Evolutionary conservation across 805 yeast species (phyloP).

Genomic region (Jamesozyma hellenica): DNA sequence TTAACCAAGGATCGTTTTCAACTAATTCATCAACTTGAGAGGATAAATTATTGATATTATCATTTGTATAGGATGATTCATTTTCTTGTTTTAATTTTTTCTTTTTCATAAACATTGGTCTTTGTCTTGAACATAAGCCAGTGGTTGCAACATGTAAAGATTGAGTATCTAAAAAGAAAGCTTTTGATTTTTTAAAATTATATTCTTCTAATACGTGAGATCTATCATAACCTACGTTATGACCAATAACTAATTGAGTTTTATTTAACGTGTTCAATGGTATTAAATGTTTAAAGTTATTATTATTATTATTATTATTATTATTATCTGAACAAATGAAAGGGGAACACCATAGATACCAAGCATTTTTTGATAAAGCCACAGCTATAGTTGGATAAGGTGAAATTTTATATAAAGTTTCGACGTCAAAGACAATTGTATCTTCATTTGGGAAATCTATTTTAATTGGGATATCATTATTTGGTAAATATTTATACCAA

Average conservation of each 20-base stretch:
- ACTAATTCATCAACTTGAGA: constrained; percentile 5
- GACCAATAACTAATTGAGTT: constrained; percentile 69
- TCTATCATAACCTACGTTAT: constrained; percentile 83
- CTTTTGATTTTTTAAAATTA: constrained; percentile 50
- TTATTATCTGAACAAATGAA: constrained; percentile 35
- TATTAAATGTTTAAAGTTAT: constrained; percentile 51
- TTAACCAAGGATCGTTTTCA: constrained; percentile 73
- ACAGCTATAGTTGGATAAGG: constrained; percentile 72
- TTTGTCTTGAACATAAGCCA: constrained; percentile 88
- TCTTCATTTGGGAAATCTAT: constrained; percentile 67
- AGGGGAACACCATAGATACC: constrained; percentile 96
- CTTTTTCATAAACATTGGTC: constrained; percentile 65
- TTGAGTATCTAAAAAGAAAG: constrained; percentile 84
- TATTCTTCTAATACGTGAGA: constrained; percentile 83
- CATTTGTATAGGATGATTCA: no score
- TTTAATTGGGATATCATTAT: constrained; percentile 37
- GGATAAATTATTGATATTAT: background rate
- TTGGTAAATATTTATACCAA: constrained; percentile 66
- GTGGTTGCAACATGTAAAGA: constrained; percentile 81
- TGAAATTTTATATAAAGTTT: constrained; percentile 66
- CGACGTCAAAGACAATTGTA: constrained; percentile 79
- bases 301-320: constrained; percentile 3
- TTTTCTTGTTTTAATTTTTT: constrained; percentile 28
- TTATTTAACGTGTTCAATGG: constrained; percentile 50
- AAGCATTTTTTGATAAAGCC: constrained; percentile 65